phyloP scores from a whole-genome alignment of 2,329 filamentous ascomycete species.

The Aspergillus cejpii region DNA sequence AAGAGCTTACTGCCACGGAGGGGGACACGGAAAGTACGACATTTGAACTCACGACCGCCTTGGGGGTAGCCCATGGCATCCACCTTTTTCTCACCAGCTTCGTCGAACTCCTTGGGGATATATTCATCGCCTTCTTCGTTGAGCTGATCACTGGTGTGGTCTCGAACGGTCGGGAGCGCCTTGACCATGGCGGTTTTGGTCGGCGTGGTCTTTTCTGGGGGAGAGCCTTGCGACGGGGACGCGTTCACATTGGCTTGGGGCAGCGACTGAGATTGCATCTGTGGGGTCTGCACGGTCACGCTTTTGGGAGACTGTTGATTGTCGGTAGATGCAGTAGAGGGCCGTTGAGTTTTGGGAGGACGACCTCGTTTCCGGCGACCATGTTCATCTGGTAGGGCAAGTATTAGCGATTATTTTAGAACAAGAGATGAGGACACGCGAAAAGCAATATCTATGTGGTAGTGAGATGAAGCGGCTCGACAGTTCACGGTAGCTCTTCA shows the following conservation, averaged over 20 bases:
- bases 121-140: constrained; percentile 88
- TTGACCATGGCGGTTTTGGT: constrained; percentile 77
- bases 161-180: constrained; percentile 87
- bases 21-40: constrained; percentile 86
- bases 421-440: not conserved
- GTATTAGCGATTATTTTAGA: constrained; percentile 14
- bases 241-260: constrained; percentile 27
- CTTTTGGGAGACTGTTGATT: constrained; percentile 29
- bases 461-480: constrained; percentile 16
- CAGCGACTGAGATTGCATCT: constrained; percentile 35
- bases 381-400: constrained; percentile 32
- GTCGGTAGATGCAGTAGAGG: constrained; percentile 28
- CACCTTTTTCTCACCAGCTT: constrained; percentile 91
- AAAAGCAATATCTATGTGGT: constrained; percentile 1
- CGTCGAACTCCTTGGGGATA: constrained; percentile 84
- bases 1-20: constrained; percentile 89
- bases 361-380: constrained; percentile 46
- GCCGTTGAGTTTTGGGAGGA: constrained; percentile 44
- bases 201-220: constrained; percentile 67
- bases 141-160: constrained; percentile 95
- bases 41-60: constrained; percentile 81
- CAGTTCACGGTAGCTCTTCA: constrained; percentile 13
- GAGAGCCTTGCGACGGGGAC: constrained; percentile 55
- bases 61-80: constrained; percentile 72
- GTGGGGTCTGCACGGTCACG: constrained; percentile 36